These are phyloP conservation scores for Ophiocordyceps camponoti-leonardi DNA, from an alignment of 2,329 filamentous ascomycete species.

Conservation along the genomic window DNA sequence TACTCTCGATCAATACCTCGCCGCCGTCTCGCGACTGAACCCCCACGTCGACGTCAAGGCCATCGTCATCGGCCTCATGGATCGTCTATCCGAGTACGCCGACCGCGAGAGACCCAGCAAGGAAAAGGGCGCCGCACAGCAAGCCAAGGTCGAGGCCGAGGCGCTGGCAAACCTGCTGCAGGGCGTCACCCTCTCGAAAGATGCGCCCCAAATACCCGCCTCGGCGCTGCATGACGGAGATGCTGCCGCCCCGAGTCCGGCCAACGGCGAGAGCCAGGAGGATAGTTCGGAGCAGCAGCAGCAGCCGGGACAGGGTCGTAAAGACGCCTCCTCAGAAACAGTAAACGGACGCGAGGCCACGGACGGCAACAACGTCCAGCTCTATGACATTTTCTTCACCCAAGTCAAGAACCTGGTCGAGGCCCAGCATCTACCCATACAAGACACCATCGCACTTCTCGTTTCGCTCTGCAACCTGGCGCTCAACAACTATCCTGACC, in stretches of 20 bases:
- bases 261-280: constrained; percentile 10
- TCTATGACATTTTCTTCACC: constrained; percentile 95
- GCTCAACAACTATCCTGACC: constrained; percentile 86
- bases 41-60: constrained; percentile 96
- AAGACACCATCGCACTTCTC: constrained; percentile 83
- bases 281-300: constrained; percentile 6
- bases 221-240: constrained; percentile 8
- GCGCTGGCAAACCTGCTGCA: constrained; percentile 65
- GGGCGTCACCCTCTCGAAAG: constrained; percentile 53
- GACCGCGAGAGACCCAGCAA: constrained; percentile 59
- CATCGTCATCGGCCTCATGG: constrained; percentile 96
- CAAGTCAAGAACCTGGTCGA: constrained; percentile 90
- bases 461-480: constrained; percentile 91
- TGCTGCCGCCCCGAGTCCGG: constrained; percentile 13
- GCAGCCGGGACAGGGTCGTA: not conserved
- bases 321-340: constrained; percentile 29
- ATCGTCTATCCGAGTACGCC: constrained; percentile 87
- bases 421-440: constrained; percentile 76
- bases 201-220: constrained; percentile 11
- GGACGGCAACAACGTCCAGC: constrained; percentile 51
- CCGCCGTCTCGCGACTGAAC: constrained; percentile 80
- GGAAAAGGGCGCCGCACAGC: constrained; percentile 46
- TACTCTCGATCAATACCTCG: constrained; percentile 87
- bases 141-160: constrained; percentile 66
- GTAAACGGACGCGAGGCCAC: constrained; percentile 23